phyloP scores from a whole-genome alignment of 163 green algal species.

The Chloromonas sp. region DNA sequence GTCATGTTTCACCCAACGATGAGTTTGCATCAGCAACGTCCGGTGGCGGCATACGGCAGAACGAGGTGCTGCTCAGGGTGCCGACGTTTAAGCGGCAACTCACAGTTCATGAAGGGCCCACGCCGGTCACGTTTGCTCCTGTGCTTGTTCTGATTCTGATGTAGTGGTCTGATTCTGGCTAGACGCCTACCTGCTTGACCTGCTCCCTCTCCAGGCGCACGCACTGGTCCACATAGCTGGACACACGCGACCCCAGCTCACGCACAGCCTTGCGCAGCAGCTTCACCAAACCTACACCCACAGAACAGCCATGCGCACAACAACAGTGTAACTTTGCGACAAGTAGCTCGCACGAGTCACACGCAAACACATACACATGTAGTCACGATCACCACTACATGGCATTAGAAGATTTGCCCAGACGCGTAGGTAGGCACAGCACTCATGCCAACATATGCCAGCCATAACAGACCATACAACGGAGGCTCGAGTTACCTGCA shows the following conservation, averaged over 20 bases:
- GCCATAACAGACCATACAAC: too few species aligned
- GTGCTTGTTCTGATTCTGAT: background rate
- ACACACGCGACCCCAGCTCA: constrained; percentile 49
- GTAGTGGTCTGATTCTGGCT: background rate
- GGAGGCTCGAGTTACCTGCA: too few species aligned
- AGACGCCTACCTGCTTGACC: constrained; percentile 40
- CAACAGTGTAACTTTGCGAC: background rate
- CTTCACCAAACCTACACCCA: constrained; percentile 70
- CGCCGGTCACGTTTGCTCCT: background rate
- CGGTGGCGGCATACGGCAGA: too few species aligned
- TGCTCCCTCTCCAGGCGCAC: constrained; percentile 54
- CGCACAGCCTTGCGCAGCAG: constrained; percentile 58
- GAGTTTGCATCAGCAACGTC: too few species aligned
- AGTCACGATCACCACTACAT: background rate
- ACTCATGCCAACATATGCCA: too few species aligned
- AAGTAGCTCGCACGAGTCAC: background rate
- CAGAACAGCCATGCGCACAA: background rate
- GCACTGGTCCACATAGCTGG: constrained; percentile 53
- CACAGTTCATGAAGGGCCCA: too few species aligned
- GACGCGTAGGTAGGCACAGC: background rate
- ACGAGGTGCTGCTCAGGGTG: too few species aligned
- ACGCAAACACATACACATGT: background rate
- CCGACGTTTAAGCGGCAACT: too few species aligned
- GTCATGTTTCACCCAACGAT: too few species aligned
- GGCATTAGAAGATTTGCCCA: background rate